Conservation (phyloP, 441 rosid species). For the Melastoma candidum region DNA sequence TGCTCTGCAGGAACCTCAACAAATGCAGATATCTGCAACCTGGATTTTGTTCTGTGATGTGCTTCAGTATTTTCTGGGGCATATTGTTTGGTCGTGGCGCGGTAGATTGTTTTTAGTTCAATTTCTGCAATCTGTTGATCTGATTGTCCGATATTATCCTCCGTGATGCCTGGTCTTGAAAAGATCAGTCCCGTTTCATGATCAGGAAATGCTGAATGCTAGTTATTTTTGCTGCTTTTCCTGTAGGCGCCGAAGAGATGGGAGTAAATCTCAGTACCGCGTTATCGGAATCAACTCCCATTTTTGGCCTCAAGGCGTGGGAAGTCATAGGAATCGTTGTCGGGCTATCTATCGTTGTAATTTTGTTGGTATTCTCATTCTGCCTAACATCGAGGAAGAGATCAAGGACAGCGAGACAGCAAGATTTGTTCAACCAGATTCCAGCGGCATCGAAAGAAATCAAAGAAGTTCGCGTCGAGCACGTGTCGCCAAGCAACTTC, state of each 20-base stretch:
- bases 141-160: too few species aligned
- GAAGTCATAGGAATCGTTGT: constrained; percentile 59
- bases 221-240: constrained; percentile 7
- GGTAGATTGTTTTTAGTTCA: too few species aligned
- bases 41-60: too few species aligned
- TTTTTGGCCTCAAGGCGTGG: constrained; percentile 71
- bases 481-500: constrained; percentile 44
- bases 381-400: constrained; percentile 59
- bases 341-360: constrained; percentile 45
- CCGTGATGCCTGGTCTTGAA: not conserved
- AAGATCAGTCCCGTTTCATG: not conserved
- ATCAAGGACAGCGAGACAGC: constrained; percentile 41
- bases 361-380: constrained; percentile 50
- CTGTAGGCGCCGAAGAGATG: constrained; percentile 43
- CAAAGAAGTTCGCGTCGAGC: constrained; percentile 79
- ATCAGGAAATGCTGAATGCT: not conserved
- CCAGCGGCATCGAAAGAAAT: constrained; percentile 84
- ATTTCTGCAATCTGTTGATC: too few species aligned
- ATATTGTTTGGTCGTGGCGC: too few species aligned
- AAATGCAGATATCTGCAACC: too few species aligned
- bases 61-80: too few species aligned
- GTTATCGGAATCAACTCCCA: constrained; percentile 52
- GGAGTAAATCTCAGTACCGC: constrained; percentile 52
- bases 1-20: too few species aligned
- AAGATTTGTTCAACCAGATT: constrained; percentile 57